Base-by-base conservation (phyloP, 177 flowering plant species). In the Vitis hybrid region DNA sequence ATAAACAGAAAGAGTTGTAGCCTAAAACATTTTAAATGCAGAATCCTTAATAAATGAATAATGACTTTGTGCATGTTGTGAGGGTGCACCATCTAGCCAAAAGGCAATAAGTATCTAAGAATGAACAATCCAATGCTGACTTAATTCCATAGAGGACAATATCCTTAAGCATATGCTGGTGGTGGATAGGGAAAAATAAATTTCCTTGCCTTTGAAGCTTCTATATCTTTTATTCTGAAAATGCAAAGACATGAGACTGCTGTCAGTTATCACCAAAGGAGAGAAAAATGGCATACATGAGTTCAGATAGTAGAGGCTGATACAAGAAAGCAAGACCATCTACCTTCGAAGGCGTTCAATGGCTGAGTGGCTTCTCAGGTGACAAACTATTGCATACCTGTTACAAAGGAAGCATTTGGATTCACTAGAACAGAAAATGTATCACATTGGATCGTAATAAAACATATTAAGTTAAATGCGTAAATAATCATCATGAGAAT, bases 281-380 rank as follows among this genome's bases (percentile, higher is more conserved):
- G 33, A 59, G 7, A 69, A 31, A 12, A 51, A 20, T 61, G 17
- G 62, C 44, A 17, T 49, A 9, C 44, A 11, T 20, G 15, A 60
- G 20, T 12, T 58, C 14, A 52, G 33, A 59, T n/a, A 49, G 28
- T 7, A 51, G 11, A 70, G 74, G 49, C n/a, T 44, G 52, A 54
- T 53, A 19, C 53, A 53, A 59, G 52, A 70, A 50, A 38, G 64
- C 20, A 62, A 72, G n/a, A 63, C 11, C 4, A 55, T 44, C 51
- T 84, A 92, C 97, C 98, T 91, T 17, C 92, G 90, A 61, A 94
- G 88, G 62, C 92, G 95, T 65, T 94, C 97, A 72, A 94, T 85
- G 33, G 98, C 95, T 11, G 86, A 83, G 65, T 79, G 80, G 76
- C 71, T 89, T 72, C 75, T 84, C 79, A 90, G 62, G 79, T 92